Evolutionary conservation across 2,329 filamentous ascomycete genomes (phyloP).

Genomic region (Volutella citrinella): DNA sequence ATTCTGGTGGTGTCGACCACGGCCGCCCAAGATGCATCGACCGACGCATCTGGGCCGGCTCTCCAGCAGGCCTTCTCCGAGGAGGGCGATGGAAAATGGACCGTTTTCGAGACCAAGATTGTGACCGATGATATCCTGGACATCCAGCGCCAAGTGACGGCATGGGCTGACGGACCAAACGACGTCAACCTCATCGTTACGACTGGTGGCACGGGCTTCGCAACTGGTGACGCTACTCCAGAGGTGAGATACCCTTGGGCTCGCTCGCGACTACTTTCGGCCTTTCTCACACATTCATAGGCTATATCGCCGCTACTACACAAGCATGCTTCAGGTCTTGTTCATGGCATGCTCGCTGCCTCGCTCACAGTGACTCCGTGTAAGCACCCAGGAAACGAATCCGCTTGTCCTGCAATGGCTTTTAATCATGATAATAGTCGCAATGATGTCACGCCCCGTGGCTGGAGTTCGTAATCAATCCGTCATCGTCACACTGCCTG

Average conservation of each 20-base stretch:
- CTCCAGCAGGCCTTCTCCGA: constrained; percentile 67
- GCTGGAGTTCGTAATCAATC: constrained; percentile 81
- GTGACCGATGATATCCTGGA: constrained; percentile 72
- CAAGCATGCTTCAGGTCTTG: constrained; percentile 81
- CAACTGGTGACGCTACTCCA: constrained; percentile 78
- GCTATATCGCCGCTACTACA: constrained; percentile 77
- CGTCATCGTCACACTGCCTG: constrained; percentile 84
- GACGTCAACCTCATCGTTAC: constrained; percentile 76
- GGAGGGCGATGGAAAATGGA: constrained; percentile 70
- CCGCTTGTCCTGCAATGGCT: not conserved
- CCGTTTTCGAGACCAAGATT: constrained; percentile 65
- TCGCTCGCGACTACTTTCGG: too few relatives aligned
- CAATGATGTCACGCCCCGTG: constrained; percentile 92
- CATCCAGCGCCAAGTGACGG: constrained; percentile 71
- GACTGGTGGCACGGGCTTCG: constrained; percentile 92
- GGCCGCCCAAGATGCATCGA: constrained; percentile 72
- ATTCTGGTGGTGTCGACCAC: constrained; percentile 91
- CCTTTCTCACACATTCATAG: constrained; percentile 42
- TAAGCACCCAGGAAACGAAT: constrained; percentile 45
- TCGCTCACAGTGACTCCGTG: constrained; percentile 87
- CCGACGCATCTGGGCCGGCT: constrained; percentile 68
- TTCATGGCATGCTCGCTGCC: constrained; percentile 90
- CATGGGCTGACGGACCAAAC: constrained; percentile 68
- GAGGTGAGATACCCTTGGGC: constrained; percentile 65
- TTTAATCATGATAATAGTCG: constrained; percentile 57